Base-by-base conservation (phyloP, 495 filamentous ascomycete genomes). In the Paragyromitra xinjiangensis region DNA sequence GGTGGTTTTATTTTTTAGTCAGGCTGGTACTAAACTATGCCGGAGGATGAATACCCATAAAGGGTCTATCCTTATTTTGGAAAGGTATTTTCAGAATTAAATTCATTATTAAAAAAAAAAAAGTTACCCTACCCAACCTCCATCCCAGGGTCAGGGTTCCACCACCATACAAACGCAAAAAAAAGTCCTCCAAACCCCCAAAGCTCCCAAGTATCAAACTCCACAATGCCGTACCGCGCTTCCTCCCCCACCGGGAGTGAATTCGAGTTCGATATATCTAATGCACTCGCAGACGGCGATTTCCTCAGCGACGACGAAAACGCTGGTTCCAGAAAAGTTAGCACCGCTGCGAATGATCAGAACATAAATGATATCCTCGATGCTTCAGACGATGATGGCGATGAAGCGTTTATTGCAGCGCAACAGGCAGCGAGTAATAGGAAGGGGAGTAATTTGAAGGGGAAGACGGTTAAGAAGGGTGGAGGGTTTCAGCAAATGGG, bases 401-500 rank as follows among this genome's bases (percentile, higher is more conserved):
- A 98, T 83, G 93, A 91, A 71, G 91, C 89, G 3, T 98, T 97
- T 82, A 98, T 99, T 83, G 94, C 94, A 19, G 89, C 90, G 37
- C 87, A 89, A 73, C 94, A 95, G 82, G 90, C 92, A 0, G 92
- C 92, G 39, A 91, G 92, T 3, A 97, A 97, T 83, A 87, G 96
- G 55, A 98, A 97, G 81, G 83, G 87, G 0, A 86, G 91, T 14
- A 94, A 93, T 80, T 69, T 96, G 2, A 97, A 97, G 81, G 91
- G 93, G 51, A 92, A 92, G 76, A 91, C 90, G 6, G 91, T 92
- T 14, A 98, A 98, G 87, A 93, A 93, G 55, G 94, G 95, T 81
- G 81, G 81, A 22, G 95, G 95, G 53, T 99, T 98, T 83, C 95
- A 99, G 84, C 91, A 92, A 51, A 97, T 99, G 95, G 96, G 93